Conservation (phyloP, 2,329 filamentous ascomycete genomes). For the Fusarium dlaminii region DNA sequence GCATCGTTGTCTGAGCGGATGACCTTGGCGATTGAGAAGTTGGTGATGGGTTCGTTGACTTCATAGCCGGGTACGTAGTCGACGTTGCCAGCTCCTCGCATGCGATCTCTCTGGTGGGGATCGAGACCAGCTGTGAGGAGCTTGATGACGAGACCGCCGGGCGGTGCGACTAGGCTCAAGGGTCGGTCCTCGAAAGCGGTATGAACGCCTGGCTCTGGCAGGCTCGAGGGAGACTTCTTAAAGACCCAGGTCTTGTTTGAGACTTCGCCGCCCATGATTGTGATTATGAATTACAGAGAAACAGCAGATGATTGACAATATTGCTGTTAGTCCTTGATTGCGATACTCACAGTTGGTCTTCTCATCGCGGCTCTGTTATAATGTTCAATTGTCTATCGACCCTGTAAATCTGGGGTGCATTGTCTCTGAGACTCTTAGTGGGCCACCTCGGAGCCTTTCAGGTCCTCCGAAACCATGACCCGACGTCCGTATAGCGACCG, state of each 20-base stretch:
- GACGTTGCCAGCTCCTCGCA: not conserved
- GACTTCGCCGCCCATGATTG: not conserved
- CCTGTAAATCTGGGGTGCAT: not conserved
- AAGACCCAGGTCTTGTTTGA: not conserved
- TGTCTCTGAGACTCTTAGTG: not conserved
- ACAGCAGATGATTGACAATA: not conserved
- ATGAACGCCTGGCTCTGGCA: not conserved
- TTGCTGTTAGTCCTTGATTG: not conserved
- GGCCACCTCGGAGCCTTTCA: not conserved
- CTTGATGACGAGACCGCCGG: not conserved
- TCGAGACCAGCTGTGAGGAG: not conserved
- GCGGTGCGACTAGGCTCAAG: not conserved
- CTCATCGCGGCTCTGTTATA: not conserved
- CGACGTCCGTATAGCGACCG: not conserved
- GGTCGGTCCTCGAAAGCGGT: not conserved
- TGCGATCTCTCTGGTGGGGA: not conserved
- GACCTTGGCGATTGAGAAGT: not conserved
- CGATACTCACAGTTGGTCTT: too few relatives aligned
- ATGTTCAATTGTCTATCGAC: too few relatives aligned
- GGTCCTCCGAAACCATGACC: not conserved
- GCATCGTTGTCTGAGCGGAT: not conserved
- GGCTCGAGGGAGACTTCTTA: not conserved
- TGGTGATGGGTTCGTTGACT: not conserved
- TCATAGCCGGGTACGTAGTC: not conserved
- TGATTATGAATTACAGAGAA: too few relatives aligned